Evolutionary conservation across 2,329 filamentous ascomycete genomes (phyloP), one percentile per base, ranked within the genome.

Genomic region (Penicillium expansum): DNA sequence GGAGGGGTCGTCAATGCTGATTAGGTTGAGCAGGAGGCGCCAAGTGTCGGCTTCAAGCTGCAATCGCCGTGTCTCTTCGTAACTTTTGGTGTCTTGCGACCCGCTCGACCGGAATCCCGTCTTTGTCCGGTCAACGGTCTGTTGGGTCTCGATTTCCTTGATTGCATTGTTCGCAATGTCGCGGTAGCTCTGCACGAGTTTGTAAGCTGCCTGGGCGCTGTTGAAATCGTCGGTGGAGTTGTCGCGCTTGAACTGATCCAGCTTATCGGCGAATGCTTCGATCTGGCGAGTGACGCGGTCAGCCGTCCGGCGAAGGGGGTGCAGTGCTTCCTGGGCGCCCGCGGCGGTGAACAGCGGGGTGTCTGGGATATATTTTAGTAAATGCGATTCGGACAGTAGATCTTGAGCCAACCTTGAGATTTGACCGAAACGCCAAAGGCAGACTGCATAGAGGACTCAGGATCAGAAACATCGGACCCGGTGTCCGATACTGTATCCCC

Each of bases 21-120:
- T 82, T 59, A 96, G 80, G 38, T 90, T 83, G 48, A 86, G 83
- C 57, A 97, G 78, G 29, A 97, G 80, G 69, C 95, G 87, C 94
- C 94, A 99, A 0, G 92, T 94, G 67, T 95, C 91, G 39, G 87
- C 85, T 74, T 99, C 94, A 62, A 89, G 83, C 73, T 95, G 86
- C 81, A 91, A 88, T 55, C 85, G 83, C 68, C 82, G 80, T 41
- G 72, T 55, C 22, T 76, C 72, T 51, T 73, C 69, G 16, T 70
- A 63, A 4, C 58, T 59, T 51, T 71, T 71, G 11, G 63, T 38
- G 48, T 70, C 64, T n/a, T 62, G 53, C 11, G 59, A 54, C 22
- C 61, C 67, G 43, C 57, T 69, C 22, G 66, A 55, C 22, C 63
- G 63, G 62, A 68, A 71, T 22, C 71, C 70, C 35, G 62, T 35